Evolutionary conservation across 2,329 filamentous ascomycete species (phyloP).

Genomic region (Alternaria gansuensis): DNA sequence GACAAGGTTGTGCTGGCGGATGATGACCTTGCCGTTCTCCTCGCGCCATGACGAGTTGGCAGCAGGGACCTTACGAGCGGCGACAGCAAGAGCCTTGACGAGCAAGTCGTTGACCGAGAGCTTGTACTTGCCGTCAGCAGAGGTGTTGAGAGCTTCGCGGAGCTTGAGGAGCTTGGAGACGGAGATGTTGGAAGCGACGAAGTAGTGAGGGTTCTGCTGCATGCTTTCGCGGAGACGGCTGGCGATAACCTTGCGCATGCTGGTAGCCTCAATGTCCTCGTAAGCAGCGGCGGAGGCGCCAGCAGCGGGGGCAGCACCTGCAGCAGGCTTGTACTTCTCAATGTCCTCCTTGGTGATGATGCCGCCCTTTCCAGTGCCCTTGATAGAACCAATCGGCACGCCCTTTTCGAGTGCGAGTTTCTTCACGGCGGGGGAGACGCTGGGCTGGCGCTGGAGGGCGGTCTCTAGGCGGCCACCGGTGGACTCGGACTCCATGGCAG

Average conservation of each 20-base stretch:
- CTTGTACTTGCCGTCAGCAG: slow-evolving; percentile 93
- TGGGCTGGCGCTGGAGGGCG: slow-evolving; percentile 81
- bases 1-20: slow-evolving; percentile 91
- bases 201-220: slow-evolving; percentile 97
- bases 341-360: slow-evolving; percentile 92
- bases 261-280: slow-evolving; percentile 82
- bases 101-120: slow-evolving; percentile 99
- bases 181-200: slow-evolving; percentile 88
- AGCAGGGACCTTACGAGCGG: slow-evolving; percentile 90
- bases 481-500: slow-evolving; percentile 74
- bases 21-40: slow-evolving; percentile 76
- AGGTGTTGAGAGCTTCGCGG: slow-evolving; percentile 88
- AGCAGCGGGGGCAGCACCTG: slow-evolving; percentile 57
- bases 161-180: slow-evolving; percentile 97
- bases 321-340: slow-evolving; percentile 78
- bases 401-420: slow-evolving; percentile 86
- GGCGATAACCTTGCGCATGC: slow-evolving; percentile 99
- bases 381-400: slow-evolving; percentile 77
- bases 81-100: slow-evolving; percentile 91
- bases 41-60: slow-evolving; percentile 94
- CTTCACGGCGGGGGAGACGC: slow-evolving; percentile 76
- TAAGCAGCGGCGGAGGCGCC: slow-evolving; percentile 70
- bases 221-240: slow-evolving; percentile 87
- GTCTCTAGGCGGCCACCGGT: slow-evolving; percentile 82
- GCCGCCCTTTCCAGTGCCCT: slow-evolving; percentile 86